These are phyloP conservation scores for Tulasnella sp. DNA, from an alignment of 768 basidiomycete genomes.

Conservation along the genomic window DNA sequence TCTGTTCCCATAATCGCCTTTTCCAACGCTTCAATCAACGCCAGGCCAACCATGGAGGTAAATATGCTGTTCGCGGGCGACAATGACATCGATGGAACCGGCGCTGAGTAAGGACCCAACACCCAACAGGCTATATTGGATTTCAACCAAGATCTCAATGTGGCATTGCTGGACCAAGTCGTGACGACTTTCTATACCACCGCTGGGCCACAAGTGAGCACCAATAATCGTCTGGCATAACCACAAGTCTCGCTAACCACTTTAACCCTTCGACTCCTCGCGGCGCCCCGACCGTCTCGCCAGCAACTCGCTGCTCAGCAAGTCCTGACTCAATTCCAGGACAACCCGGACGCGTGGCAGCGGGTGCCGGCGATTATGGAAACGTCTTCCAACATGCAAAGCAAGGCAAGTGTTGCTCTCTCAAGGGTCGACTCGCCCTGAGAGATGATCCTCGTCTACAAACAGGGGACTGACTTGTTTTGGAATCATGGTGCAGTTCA, in stretches of 20 bases:
- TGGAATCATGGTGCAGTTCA: constrained; percentile 58
- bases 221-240: neutral
- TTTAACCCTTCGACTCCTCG: constrained; percentile 6
- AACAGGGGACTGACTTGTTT: neutral
- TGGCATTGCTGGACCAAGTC: constrained; percentile 87
- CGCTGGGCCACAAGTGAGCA: constrained; percentile 68
- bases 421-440: constrained; percentile 1
- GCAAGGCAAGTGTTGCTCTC: constrained; percentile 44
- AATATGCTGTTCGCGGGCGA: neutral
- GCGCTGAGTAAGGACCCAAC: constrained; percentile 5
- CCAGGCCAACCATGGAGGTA: constrained; percentile 1
- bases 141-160: constrained; percentile 91
- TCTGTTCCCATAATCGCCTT: constrained; percentile 6
- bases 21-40: constrained; percentile 3
- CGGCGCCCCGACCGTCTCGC: neutral
- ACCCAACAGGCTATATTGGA: constrained; percentile 40
- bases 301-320: constrained; percentile 96
- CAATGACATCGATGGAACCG: constrained; percentile 1
- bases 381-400: constrained; percentile 72
- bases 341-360: constrained; percentile 95
- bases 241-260: neutral
- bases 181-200: constrained; percentile 89
- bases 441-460: neutral
- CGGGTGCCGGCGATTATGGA: constrained; percentile 93
- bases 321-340: constrained; percentile 92